These are phyloP conservation scores for Microascus cirrosus DNA, from an alignment of 2,329 filamentous ascomycete genomes.

Conservation along the genomic window DNA sequence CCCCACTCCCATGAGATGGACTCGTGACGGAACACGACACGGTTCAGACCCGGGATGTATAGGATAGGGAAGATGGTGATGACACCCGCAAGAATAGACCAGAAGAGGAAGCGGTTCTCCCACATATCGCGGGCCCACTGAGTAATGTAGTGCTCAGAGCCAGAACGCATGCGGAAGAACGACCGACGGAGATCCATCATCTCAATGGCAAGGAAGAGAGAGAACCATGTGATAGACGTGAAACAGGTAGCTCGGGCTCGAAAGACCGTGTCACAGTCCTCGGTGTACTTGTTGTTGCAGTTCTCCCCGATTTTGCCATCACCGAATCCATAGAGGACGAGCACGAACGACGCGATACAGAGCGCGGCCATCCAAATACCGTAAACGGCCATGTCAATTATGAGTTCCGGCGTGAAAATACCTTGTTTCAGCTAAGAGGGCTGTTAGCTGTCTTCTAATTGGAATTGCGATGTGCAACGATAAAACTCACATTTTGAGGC, in stretches of 20 bases:
- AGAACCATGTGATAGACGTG: constrained; percentile 56
- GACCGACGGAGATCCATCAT: constrained; percentile 54
- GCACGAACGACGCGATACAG: constrained; percentile 44
- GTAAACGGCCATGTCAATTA: constrained; percentile 52
- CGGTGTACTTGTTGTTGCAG: constrained; percentile 43
- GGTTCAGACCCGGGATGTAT: constrained; percentile 60
- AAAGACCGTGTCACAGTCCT: constrained; percentile 46
- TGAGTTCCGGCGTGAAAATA: constrained; percentile 53
- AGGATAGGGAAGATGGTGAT: constrained; percentile 47
- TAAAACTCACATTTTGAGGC: constrained; percentile 40
- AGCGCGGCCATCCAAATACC: constrained; percentile 53
- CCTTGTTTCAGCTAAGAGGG: constrained; percentile 28
- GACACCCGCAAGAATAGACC: constrained; percentile 38
- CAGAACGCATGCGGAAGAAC: constrained; percentile 48
- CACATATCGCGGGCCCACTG: constrained; percentile 46
- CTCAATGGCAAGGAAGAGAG: constrained; percentile 59
- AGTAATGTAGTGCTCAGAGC: constrained; percentile 34
- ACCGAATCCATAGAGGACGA: constrained; percentile 45
- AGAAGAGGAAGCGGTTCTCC: constrained; percentile 42
- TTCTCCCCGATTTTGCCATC: constrained; percentile 44
- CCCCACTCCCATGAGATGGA: constrained; percentile 61
- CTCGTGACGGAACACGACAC: constrained; percentile 52
- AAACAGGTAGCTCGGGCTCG: constrained; percentile 56
- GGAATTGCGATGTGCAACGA: neutral
- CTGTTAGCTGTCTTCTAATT: neutral